Evolutionary conservation across 75 land plant species (phyloP).

Genomic region (Larix kaempferi): DNA sequence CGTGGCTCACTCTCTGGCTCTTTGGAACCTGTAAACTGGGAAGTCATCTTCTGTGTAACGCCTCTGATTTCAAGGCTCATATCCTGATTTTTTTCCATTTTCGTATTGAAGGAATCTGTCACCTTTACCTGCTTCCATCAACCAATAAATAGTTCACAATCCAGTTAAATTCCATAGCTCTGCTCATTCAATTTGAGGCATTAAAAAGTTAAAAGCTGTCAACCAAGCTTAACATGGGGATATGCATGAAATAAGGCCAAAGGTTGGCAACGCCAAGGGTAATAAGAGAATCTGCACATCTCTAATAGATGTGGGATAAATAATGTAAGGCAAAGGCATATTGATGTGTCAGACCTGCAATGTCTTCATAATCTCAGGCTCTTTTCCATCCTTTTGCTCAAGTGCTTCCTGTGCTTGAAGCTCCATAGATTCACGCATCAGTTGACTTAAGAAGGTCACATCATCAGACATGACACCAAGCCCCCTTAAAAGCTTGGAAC

Average conservation of each 20-base stretch:
- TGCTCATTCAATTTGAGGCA: background rate
- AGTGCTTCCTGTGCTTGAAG: conserved; percentile 78
- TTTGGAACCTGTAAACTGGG: background rate
- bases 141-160: conserved; percentile 3
- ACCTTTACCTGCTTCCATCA: conserved; percentile 4
- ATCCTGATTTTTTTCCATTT: background rate
- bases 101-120: conserved; percentile 3
- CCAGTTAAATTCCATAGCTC: background rate
- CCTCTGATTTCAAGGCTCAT: background rate
- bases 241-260: background rate
- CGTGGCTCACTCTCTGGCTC: background rate
- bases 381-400: conserved; percentile 48
- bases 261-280: background rate
- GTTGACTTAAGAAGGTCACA: conserved; percentile 74
- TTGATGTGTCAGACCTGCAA: conserved; percentile 59
- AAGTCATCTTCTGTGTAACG: background rate
- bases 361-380: conserved; percentile 55
- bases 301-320: background rate
- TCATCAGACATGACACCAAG: conserved; percentile 97
- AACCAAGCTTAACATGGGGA: background rate
- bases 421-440: conserved; percentile 94
- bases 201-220: background rate
- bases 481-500: conserved; percentile 84
- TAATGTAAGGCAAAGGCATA: background rate
- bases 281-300: conserved; percentile 24